phyloP scores from a whole-genome alignment of 345 rosid species.

The Camelina neglecta region DNA sequence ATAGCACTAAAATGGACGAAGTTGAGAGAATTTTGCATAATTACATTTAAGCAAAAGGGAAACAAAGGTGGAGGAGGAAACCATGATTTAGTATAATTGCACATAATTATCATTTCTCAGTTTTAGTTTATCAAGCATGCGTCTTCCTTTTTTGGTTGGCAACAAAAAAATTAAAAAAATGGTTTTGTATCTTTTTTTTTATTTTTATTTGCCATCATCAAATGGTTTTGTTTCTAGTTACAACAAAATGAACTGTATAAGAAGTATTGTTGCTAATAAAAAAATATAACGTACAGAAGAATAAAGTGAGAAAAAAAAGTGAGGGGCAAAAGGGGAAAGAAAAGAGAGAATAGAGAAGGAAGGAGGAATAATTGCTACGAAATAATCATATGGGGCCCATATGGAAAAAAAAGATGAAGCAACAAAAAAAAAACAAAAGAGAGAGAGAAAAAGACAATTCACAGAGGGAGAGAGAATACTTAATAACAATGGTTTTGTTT shows the following conservation, averaged over 20 bases:
- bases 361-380: slow-evolving; percentile 40
- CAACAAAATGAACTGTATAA: not conserved
- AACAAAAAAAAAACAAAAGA: slow-evolving; percentile 11
- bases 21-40: no score
- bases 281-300: slow-evolving; percentile 44
- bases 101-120: not conserved
- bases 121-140: not conserved
- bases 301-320: slow-evolving; percentile 17
- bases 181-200: no score
- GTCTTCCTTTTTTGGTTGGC: not conserved
- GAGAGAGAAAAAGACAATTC: slow-evolving; percentile 40
- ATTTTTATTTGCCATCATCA: no score
- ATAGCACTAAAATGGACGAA: no score
- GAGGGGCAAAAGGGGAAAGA: slow-evolving; percentile 30
- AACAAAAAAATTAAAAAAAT: not conserved
- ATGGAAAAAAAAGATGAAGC: slow-evolving; percentile 56
- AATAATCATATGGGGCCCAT: slow-evolving; percentile 49
- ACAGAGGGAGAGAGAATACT: not conserved
- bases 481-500: not conserved
- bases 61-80: not conserved
- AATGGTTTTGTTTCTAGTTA: no score
- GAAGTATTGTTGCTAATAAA: not conserved
- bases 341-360: not conserved
- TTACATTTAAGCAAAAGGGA: no score
- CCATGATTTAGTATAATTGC: slow-evolving; percentile 1